Base-by-base conservation (phyloP, 1,284 basidiomycete species). In the Pseudozyma pruni region DNA sequence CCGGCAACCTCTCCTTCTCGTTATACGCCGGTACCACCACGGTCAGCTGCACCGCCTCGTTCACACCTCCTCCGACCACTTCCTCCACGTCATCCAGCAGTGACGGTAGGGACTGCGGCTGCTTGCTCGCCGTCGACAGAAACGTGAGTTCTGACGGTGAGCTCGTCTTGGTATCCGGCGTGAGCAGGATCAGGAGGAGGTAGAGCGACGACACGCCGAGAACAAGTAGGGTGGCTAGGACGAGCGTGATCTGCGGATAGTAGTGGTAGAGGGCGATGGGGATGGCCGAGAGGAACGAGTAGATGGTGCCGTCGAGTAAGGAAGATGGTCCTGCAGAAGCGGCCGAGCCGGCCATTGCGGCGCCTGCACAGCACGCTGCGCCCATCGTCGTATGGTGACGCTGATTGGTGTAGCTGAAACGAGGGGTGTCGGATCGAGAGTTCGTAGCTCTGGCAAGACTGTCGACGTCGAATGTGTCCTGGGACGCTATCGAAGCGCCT, bases 1-100 rank as follows among this genome's bases (percentile, higher is more conserved):
- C 80, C 0, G 89, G 89, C n/a, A 97, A 85, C 7, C 94, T 87
- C 14, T 86, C 83, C 9, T 87, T 87, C 83, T 96, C 94, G 78
- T 96, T 96, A 85, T 89, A 97, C 0, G 94, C 93, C 13, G 94
- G 94, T 8, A 96, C 88, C 57, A 96, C 86, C 64, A 96, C 87
- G 19, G 88, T 90, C 27, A 97, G 85, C 37, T 81, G 80, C 37
- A 84, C 71, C 5, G 48, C 54, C 2, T 75, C 61, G 19, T 49
- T 44, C 25, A 37, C 6, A 1, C 34, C 34, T 2, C 39, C 31
- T 14, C 33, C 37, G 16, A 44, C 40, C 13, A 25, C 3, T n/a
- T 38, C 37, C 22, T 48, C 46, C 13, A 32, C 3, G 0, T 56
- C 53, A 2, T 61, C 62, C 17, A 48, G 16, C 17, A 72, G 11